Conservation (phyloP, 2,329 filamentous ascomycete genomes). For the Ascochyta viciae-villosae region DNA sequence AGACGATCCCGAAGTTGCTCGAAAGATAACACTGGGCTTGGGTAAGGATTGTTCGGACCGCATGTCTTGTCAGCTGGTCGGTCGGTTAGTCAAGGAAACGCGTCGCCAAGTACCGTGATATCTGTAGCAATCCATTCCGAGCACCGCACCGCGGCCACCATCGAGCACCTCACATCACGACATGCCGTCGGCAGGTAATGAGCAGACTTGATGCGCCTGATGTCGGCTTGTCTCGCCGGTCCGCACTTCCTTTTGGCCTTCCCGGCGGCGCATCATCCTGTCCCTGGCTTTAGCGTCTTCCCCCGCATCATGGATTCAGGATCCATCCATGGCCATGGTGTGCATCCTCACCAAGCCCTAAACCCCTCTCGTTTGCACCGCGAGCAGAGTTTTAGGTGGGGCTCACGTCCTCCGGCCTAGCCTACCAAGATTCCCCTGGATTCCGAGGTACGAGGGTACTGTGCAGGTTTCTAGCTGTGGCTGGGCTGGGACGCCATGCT, state of each 20-base stretch:
- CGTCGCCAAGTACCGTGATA: slow-evolving; percentile 25
- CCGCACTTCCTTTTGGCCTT: slow-evolving; percentile 14
- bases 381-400: slow-evolving; percentile 32
- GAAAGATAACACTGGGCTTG: neutral
- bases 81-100: slow-evolving; percentile 30
- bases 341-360: slow-evolving; percentile 13
- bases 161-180: neutral
- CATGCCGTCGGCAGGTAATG: slow-evolving; percentile 5
- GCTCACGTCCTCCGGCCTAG: slow-evolving; percentile 16
- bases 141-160: neutral
- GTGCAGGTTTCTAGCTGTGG: slow-evolving; percentile 16
- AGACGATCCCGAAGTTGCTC: slow-evolving; percentile 1
- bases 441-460: slow-evolving; percentile 9
- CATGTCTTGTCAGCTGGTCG: slow-evolving; percentile 22
- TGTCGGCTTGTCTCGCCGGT: slow-evolving; percentile 17
- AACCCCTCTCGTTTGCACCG: slow-evolving; percentile 24
- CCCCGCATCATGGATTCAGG: slow-evolving; percentile 25
- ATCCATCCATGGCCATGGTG: neutral
- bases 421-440: slow-evolving; percentile 17
- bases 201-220: slow-evolving; percentile 6
- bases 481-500: neutral
- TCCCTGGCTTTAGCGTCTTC: slow-evolving; percentile 29
- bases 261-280: slow-evolving; percentile 18
- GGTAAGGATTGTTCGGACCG: neutral
- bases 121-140: slow-evolving; percentile 1